Conservation (phyloP, 305 asterid genomes). For the Fraxinus albicans region DNA sequence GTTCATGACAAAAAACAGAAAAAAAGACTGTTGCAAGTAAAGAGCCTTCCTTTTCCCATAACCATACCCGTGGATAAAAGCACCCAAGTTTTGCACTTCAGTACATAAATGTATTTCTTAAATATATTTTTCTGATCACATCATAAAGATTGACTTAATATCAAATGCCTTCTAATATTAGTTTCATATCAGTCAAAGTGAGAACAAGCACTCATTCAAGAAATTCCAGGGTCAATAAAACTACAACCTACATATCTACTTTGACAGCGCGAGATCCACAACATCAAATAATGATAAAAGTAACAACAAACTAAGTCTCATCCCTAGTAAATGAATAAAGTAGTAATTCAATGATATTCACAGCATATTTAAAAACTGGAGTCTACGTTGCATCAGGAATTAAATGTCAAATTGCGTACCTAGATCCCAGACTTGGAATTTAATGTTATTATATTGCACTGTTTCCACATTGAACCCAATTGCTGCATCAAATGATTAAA, state of each 20-base stretch:
- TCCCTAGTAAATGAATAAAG: background rate
- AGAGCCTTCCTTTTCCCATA: background rate
- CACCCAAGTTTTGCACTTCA: background rate
- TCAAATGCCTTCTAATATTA: background rate
- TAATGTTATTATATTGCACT: conserved; percentile 85
- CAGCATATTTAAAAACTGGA: background rate
- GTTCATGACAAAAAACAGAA: background rate
- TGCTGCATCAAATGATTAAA: conserved; percentile 53
- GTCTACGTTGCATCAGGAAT: background rate
- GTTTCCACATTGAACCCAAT: conserved; percentile 98
- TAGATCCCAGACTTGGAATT: conserved; percentile 99
- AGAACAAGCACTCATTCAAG: background rate
- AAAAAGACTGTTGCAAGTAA: background rate
- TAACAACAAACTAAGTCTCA: background rate
- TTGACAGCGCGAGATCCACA: background rate
- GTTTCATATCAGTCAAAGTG: background rate
- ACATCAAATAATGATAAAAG: background rate
- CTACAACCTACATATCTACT: background rate
- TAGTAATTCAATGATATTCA: background rate
- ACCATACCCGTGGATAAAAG: background rate
- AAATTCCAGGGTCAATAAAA: background rate
- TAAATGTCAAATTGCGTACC: conserved; percentile 43
- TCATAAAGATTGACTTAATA: background rate
- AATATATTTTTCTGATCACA: background rate
- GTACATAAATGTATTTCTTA: background rate